These are phyloP conservation scores for Backusella psychrophila DNA, from an alignment of 192 early-diverging fungal species.

Conservation along the genomic window DNA sequence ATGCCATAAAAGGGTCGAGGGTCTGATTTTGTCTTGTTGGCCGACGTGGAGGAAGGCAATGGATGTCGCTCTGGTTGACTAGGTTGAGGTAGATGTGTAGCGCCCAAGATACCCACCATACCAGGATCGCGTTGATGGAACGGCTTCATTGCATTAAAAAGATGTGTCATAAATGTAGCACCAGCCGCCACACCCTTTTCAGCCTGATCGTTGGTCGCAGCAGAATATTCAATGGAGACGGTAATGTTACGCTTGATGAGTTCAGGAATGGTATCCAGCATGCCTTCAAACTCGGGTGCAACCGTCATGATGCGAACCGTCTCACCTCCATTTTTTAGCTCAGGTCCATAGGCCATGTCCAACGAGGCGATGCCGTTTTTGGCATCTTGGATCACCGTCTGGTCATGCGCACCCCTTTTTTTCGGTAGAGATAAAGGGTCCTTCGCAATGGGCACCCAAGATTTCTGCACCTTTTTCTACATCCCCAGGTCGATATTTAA, in stretches of 20 bases:
- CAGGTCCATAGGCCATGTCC: constrained; percentile 70
- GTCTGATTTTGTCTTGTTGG: constrained; percentile 31
- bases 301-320: constrained; percentile 72
- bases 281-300: constrained; percentile 76
- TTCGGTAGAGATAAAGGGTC: constrained; percentile 57
- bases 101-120: constrained; percentile 74
- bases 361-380: constrained; percentile 63
- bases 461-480: constrained; percentile 63
- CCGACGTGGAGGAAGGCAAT: constrained; percentile 24
- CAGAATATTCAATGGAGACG: constrained; percentile 69
- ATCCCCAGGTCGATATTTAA: constrained; percentile 64
- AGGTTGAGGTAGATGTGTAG: constrained; percentile 35
- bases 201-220: constrained; percentile 60
- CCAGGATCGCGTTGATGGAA: constrained; percentile 90
- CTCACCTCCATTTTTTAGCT: constrained; percentile 32
- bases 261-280: constrained; percentile 62
- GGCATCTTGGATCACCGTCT: constrained; percentile 38
- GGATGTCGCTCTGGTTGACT: constrained; percentile 18
- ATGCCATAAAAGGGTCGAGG: constrained; percentile 80
- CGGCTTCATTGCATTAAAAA: constrained; percentile 85
- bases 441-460: constrained; percentile 69
- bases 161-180: constrained; percentile 74
- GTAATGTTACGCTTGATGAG: constrained; percentile 63
- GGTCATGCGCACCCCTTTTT: constrained; percentile 82
- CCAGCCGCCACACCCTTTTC: constrained; percentile 59